Percentiles rank a stretch among this genome's conserved stretches.
Conservation (phyloP, 2,329 filamentous ascomycete species). For the Sporothrix luriei region DNA sequence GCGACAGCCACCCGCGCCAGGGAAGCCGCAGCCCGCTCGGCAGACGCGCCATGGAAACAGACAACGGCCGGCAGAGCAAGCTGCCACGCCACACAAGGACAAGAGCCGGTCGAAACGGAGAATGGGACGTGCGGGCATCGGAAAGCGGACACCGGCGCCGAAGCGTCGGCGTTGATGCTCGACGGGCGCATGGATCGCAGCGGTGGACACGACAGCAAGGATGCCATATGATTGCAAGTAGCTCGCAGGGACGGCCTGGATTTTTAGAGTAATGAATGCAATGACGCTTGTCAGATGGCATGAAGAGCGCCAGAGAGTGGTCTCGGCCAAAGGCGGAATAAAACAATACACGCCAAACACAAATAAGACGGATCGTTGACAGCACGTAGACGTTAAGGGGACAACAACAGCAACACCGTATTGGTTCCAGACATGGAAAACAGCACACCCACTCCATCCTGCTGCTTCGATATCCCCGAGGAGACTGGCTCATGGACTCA, state of each 20-base stretch:
- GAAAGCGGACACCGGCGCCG: background rate
- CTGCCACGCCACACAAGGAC: background rate
- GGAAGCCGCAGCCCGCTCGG: background rate
- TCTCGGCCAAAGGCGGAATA: no score
- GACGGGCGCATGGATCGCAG: background rate
- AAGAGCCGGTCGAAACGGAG: background rate
- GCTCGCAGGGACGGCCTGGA: no score
- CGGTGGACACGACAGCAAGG: background rate
- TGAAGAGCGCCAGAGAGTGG: no score
- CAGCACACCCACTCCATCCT: no score
- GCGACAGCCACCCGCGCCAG: background rate
- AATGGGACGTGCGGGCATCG: background rate
- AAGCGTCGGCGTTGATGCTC: conserved; percentile 4
- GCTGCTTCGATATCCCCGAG: no score
- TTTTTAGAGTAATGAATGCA: background rate
- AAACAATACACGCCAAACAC: no score
- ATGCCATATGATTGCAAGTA: background rate
- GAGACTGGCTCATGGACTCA: no score
- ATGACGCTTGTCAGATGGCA: background rate
- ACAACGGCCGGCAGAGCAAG: background rate
- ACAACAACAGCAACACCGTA: no score
- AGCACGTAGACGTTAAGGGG: no score
- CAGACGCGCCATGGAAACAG: background rate
- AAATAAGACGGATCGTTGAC: no score
- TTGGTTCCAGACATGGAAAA: no score